Evolutionary conservation across 2,329 filamentous ascomycete genomes (phyloP), one percentile per base, ranked within the genome.

Genomic region (Colletotrichum salicis): DNA sequence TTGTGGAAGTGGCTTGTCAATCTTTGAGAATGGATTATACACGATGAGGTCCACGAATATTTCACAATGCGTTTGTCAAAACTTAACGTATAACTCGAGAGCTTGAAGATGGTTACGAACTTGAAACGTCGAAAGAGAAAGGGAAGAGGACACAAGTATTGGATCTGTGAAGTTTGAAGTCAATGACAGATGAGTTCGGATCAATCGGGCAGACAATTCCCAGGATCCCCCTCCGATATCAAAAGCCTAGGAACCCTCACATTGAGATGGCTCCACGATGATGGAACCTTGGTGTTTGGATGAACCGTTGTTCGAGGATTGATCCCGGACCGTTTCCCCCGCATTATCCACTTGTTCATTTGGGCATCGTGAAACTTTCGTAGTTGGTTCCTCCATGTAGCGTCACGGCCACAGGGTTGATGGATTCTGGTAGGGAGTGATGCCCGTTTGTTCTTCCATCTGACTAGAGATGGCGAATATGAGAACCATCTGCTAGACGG

Each of bases 171-270:
- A 15, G 15, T n/a, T 10, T 48, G 41, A n/a, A 48, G 41, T 10
- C 19, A 19, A 48, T 3, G 3, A 8, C 41, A 48, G 19, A 11
- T 11, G 41, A 48, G 19, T n/a, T 48, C 41, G 41, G 41, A n/a
- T 11, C 4, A 4, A 10, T 19, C 19, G 19, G 41, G 41, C 41
- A 48, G 41, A 48, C 0, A 19, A 10, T n/a, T 48, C 19, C 41
- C 19, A 48, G 41, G 15, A 48, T 48, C 0, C 19, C 41, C 41
- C 41, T 7, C 13, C 15, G 6, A 19, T 6, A n/a, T 48, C 7
- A 4, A 8, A 11, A n/a, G 7, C 19, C 3, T 19, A 48, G 41
- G 41, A n/a, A 11, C 0, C 8, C 19, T 2, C 3, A 4, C n/a
- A 7, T 48, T 4, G 8, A 11, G 3, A 48, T 8, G 41, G 19